Evolutionary conservation across 2,329 filamentous ascomycete genomes (phyloP).

Genomic region (Phoma sp.): DNA sequence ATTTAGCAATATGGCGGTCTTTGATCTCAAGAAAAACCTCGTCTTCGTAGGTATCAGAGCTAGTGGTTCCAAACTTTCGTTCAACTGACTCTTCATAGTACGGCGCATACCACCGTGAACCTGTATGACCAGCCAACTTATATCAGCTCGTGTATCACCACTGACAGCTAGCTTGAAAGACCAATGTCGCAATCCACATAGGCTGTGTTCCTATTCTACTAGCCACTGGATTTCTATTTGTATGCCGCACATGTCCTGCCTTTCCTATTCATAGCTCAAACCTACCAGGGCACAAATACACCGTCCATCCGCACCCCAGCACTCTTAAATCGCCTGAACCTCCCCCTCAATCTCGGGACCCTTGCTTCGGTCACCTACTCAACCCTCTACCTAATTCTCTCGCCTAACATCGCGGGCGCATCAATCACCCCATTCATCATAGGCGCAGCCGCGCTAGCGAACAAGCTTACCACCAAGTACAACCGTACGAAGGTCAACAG

Average conservation of each 20-base stretch:
- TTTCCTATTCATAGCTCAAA: background rate
- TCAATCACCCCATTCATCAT: constrained; percentile 78
- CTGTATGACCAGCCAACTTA: constrained; percentile 51
- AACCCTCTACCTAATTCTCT: constrained; percentile 86
- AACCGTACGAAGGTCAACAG: constrained; percentile 64
- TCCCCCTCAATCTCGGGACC: constrained; percentile 54
- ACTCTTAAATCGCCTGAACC: constrained; percentile 43
- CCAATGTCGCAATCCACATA: constrained; percentile 82
- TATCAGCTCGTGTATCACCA: background rate
- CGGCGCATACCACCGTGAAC: constrained; percentile 81
- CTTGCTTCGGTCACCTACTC: constrained; percentile 69
- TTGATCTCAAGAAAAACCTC: constrained; percentile 45
- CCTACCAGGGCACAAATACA: constrained; percentile 62
- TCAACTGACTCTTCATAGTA: constrained; percentile 62
- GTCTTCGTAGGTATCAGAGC: constrained; percentile 33
- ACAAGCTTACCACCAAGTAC: constrained; percentile 70
- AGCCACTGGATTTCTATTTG: constrained; percentile 73
- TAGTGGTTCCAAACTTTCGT: background rate
- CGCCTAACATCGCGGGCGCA: constrained; percentile 81
- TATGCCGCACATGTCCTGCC: constrained; percentile 52
- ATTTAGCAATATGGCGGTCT: constrained; percentile 32
- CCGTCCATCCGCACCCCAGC: constrained; percentile 53
- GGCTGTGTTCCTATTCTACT: constrained; percentile 78
- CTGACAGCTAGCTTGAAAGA: constrained; percentile 46
- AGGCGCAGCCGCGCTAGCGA: constrained; percentile 73